Conservation (phyloP, 2,329 filamentous ascomycete species). For the Geosmithia flava region DNA sequence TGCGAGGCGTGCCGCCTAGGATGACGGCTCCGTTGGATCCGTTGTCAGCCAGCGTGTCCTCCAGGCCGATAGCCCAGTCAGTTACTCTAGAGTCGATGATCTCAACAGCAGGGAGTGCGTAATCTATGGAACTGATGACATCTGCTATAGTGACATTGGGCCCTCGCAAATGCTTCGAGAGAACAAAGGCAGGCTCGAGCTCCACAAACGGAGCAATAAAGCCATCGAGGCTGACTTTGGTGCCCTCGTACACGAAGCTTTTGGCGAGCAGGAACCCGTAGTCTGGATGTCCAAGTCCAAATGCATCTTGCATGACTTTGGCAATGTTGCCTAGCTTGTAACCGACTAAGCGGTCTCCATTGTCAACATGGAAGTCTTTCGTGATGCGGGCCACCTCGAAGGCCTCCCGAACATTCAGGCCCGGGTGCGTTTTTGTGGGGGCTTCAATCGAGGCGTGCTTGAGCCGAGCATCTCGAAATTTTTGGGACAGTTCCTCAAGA, state of each 20-base stretch:
- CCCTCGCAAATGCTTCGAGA: slow-evolving; percentile 10
- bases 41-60: slow-evolving; percentile 13
- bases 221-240: slow-evolving; percentile 6
- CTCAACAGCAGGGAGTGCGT: slow-evolving; percentile 14
- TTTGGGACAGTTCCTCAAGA: no score
- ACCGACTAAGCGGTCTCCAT: slow-evolving; percentile 11
- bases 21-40: slow-evolving; percentile 12
- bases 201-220: slow-evolving; percentile 14
- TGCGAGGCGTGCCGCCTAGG: slow-evolving; percentile 11
- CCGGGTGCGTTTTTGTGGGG: slow-evolving; percentile 8
- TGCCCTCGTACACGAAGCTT: slow-evolving; percentile 12
- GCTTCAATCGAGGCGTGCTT: slow-evolving; percentile 8
- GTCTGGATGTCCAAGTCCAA: slow-evolving; percentile 13
- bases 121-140: slow-evolving; percentile 14
- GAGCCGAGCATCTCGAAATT: slow-evolving; percentile 8
- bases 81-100: slow-evolving; percentile 15
- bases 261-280: slow-evolving; percentile 13
- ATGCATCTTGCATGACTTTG: slow-evolving; percentile 16
- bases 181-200: slow-evolving; percentile 13
- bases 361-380: slow-evolving; percentile 7
- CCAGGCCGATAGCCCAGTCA: slow-evolving; percentile 12
- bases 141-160: slow-evolving; percentile 13
- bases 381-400: slow-evolving; percentile 11
- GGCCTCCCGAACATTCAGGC: slow-evolving; percentile 9
- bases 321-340: slow-evolving; percentile 16